Evolutionary conservation across 371 early-diverging fungal genomes (phyloP), one percentile per base, ranked within the genome.

Genomic region (Mucor saturninus): DNA sequence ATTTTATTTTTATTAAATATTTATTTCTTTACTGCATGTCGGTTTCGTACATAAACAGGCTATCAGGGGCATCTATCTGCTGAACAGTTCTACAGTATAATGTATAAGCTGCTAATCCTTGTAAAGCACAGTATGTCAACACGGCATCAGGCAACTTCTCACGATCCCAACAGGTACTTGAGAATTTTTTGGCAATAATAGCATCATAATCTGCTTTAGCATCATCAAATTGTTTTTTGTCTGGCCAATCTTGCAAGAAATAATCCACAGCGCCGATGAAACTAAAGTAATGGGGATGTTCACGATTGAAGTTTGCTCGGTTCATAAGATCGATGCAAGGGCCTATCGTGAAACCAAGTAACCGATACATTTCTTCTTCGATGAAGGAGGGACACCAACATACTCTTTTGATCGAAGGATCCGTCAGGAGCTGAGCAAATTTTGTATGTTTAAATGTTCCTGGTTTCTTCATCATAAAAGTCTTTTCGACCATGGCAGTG

Each of bases 151-250:
- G 58, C 31, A 76, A 28, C 1, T 45, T 49, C 4, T 61, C 54
- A 14, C 55, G 37, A 46, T 76, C 76, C 75, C 74, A 79, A 10
- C 56, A 26, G 14, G 61, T 56, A n/a, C 63, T 56, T 0, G 66
- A 67, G 45, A 75, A 78, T 38, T 62, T 65, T 13, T 57, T 67
- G 4, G 42, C 21, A 32, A 38, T 30, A 0, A 42, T 6, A 4
- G 14, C 9, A 2, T 62, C 62, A 51, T 54, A 49, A 1, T 57
- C 64, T 0, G 29, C 7, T 39, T 74, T 77, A 1, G 62, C 51
- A 32, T 56, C 56, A 4, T 15, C 15, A n/a, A 62, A 72, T 28
- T 31, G 51, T 4, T 53, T 28, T 3, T 60, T 15, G 13, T 65
- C 54, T 4, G 62, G 67, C 68, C 68, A 68, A 4, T 74, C 48